Evolutionary conservation across 495 filamentous ascomycete species (phyloP).

Genomic region (Trichoderma parareesei): DNA sequence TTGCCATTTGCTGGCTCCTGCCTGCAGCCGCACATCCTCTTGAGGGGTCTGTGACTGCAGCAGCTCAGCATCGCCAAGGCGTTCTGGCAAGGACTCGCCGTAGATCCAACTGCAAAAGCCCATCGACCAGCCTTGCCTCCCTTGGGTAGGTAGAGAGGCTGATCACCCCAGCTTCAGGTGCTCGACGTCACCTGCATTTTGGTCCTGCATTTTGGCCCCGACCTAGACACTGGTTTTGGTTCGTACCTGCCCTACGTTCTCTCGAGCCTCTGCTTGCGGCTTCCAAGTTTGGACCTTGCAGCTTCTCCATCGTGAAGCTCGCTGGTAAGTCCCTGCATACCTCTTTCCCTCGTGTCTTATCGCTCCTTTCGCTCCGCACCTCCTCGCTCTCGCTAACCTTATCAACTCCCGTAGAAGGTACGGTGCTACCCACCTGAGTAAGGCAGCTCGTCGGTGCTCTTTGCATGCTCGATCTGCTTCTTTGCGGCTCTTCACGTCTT

Average conservation of each 20-base stretch:
- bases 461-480: background rate
- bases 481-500: background rate
- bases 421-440: background rate
- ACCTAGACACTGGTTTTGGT: too few species aligned
- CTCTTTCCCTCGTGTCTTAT: too few species aligned
- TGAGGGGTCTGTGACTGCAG: background rate
- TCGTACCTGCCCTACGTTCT: too few species aligned
- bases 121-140: too few species aligned
- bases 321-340: background rate
- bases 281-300: background rate
- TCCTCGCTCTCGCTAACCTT: background rate
- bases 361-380: background rate
- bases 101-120: too few species aligned
- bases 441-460: conserved; percentile 1
- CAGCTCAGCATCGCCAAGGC: background rate
- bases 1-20: background rate
- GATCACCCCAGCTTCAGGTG: background rate
- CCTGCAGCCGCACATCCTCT: background rate
- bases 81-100: background rate
- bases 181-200: background rate
- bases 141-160: background rate
- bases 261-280: background rate
- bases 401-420: background rate
- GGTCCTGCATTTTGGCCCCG: too few species aligned
- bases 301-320: background rate